Evolutionary conservation across 257 asterid species (phyloP), one percentile per base, ranked within the genome.

Genomic region (Ballota nigra): DNA sequence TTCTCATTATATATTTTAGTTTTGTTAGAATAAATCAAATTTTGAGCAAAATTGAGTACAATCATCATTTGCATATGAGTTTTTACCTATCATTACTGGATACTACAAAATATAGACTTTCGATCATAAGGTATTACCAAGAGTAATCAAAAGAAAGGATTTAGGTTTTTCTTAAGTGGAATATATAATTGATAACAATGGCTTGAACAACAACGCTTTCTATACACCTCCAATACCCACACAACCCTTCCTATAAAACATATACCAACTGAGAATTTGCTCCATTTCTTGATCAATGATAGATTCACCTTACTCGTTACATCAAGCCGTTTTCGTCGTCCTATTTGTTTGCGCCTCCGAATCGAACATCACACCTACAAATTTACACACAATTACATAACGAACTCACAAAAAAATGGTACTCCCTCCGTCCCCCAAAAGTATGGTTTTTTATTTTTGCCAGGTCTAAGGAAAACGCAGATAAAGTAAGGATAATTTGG

Each of bases 361-460:
- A 55, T 29, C 31, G 41, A 63, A 5, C 10, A 63, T 78, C 69
- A 79, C 60, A 69, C 81, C 86, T 82, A 79, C 83, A 65, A 6
- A 38, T 74, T 69, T 23, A n/a, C 52, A 8, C 34, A 55, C 63
- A 18, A 53, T 47, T 63, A 34, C 55, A 63, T 6, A 49, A 67
- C 24, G 58, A 33, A 52, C 18, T 12, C 52, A n/a, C 1, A 8
- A 15, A 43, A 43, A 3, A 43, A 18, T 15, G 5, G 19, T 13
- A 43, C 43, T n/a, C n/a, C n/a, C n/a, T n/a, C n/a, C n/a, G n/a
- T n/a, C n/a, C n/a, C n/a, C n/a, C n/a, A n/a, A n/a, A n/a, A n/a
- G n/a, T n/a, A n/a, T n/a, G n/a, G n/a, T n/a, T n/a, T n/a, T n/a
- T n/a, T n/a, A n/a, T n/a, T n/a, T n/a, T n/a, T n/a, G n/a, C n/a